Conservation (phyloP, 352 stramenopile genomes). For the Saprolegnia parasitica region DNA sequence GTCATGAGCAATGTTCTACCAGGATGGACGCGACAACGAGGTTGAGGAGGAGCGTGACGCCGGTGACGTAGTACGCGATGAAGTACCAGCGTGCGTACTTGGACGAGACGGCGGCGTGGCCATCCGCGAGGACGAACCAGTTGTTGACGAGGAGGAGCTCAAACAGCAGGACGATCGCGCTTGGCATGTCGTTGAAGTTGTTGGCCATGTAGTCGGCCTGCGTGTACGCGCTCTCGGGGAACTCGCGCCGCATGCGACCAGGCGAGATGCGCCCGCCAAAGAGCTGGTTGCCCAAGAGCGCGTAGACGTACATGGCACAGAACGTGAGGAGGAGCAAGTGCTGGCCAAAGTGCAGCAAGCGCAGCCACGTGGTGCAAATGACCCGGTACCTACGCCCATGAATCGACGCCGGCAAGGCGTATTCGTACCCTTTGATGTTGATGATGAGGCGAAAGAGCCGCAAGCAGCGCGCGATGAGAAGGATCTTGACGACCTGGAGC, state of each 20-base stretch:
- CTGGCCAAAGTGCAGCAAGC: slow-evolving; percentile 4
- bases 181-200: slow-evolving; percentile 74
- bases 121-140: slow-evolving; percentile 68
- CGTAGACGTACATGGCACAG: slow-evolving; percentile 45
- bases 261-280: slow-evolving; percentile 53
- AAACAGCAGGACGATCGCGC: slow-evolving; percentile 52
- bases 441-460: slow-evolving; percentile 23
- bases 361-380: slow-evolving; percentile 15
- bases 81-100: slow-evolving; percentile 63
- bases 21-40: slow-evolving; percentile 49
- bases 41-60: slow-evolving; percentile 63
- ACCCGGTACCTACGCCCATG: slow-evolving; percentile 6
- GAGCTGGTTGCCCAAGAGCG: slow-evolving; percentile 48
- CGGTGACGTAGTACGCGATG: slow-evolving; percentile 59
- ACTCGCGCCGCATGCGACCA: slow-evolving; percentile 33
- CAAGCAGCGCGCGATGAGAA: slow-evolving; percentile 55
- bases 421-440: slow-evolving; percentile 12
- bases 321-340: slow-evolving; percentile 10
- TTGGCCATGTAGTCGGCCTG: slow-evolving; percentile 55
- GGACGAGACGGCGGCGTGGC: slow-evolving; percentile 42
- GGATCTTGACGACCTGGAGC: slow-evolving; percentile 49
- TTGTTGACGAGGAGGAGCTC: slow-evolving; percentile 73
- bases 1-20: background rate
- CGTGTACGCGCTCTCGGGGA: slow-evolving; percentile 42
- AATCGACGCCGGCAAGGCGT: background rate